Evolutionary conservation across 164 flowering plant species (phyloP).

Genomic region (Piper longum): DNA sequence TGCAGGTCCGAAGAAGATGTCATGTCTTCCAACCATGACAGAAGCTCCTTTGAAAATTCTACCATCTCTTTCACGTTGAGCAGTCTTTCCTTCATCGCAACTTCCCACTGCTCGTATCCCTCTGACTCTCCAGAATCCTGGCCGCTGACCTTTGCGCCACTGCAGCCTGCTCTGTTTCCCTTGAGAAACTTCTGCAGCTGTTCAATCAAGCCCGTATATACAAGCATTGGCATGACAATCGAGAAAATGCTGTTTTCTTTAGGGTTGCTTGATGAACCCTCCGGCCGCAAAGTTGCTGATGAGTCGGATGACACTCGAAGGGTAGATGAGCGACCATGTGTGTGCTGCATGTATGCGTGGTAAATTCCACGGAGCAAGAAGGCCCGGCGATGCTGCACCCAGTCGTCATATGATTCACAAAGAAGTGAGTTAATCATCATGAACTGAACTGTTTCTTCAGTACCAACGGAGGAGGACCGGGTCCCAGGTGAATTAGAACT

Average conservation of each 20-base stretch:
- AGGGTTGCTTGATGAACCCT: slow-evolving; percentile 4
- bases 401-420: slow-evolving; percentile 76
- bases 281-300: slow-evolving; percentile 14
- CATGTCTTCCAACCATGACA: slow-evolving; percentile 81
- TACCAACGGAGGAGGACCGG: slow-evolving; percentile 34
- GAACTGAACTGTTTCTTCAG: slow-evolving; percentile 89
- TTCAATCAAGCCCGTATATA: slow-evolving; percentile 81
- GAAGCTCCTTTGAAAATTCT: slow-evolving; percentile 79
- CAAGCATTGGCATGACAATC: slow-evolving; percentile 72
- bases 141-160: slow-evolving; percentile 10
- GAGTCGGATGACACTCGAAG: slow-evolving; percentile 30
- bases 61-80: slow-evolving; percentile 71
- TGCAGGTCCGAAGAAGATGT: slow-evolving; percentile 51
- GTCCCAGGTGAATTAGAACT: slow-evolving; percentile 27
- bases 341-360: slow-evolving; percentile 85
- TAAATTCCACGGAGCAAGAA: slow-evolving; percentile 87
- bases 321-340: slow-evolving; percentile 38
- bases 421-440: slow-evolving; percentile 98
- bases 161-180: slow-evolving; percentile 25
- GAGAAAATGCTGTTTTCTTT: slow-evolving; percentile 33
- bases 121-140: slow-evolving; percentile 16
- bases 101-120: slow-evolving; percentile 56
- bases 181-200: slow-evolving; percentile 83
- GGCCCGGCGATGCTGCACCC: slow-evolving; percentile 68
- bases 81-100: slow-evolving; percentile 69